These are phyloP conservation scores for Citrus medica DNA, from an alignment of 345 rosid species.

Conservation along the genomic window DNA sequence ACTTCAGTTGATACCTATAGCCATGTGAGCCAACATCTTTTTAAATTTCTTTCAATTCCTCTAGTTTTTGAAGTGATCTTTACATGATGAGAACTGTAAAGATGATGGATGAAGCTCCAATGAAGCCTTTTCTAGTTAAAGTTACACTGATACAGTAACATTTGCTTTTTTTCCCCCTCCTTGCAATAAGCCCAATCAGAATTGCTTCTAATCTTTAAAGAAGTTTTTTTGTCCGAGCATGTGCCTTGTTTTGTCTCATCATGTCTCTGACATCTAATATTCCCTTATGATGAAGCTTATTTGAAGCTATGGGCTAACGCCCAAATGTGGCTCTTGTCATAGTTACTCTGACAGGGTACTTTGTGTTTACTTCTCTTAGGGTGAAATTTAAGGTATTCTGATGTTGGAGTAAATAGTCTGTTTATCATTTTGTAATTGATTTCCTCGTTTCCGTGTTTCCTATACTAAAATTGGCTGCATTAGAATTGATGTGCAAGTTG, in stretches of 20 bases:
- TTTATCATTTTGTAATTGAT: constrained; percentile 14
- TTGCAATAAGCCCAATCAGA: neutral
- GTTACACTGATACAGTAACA: constrained; percentile 38
- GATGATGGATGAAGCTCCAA: constrained; percentile 30
- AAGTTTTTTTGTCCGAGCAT: neutral
- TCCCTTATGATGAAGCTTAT: constrained; percentile 29
- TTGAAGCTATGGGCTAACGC: constrained; percentile 32
- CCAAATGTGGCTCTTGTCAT: constrained; percentile 47
- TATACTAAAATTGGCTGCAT: constrained; percentile 3
- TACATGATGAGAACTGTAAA: constrained; percentile 28
- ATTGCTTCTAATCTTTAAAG: neutral
- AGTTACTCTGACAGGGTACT: constrained; percentile 38
- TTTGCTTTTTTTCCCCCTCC: neutral
- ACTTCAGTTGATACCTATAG: neutral
- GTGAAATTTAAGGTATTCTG: neutral
- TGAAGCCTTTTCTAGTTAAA: constrained; percentile 41
- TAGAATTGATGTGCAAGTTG: neutral
- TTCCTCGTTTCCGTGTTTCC: constrained; percentile 38
- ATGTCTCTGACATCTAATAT: neutral
- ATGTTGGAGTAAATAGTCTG: neutral
- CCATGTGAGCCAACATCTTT: constrained; percentile 6
- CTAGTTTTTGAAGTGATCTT: constrained; percentile 10
- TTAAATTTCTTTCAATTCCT: neutral
- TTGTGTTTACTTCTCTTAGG: neutral
- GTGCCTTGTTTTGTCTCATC: neutral